A percentile compares a stretch with the other conserved stretches of the same genome.
Evolutionary conservation across 2,329 filamentous ascomycete species (phyloP).

Genomic region (Achaetomium macrosporum): DNA sequence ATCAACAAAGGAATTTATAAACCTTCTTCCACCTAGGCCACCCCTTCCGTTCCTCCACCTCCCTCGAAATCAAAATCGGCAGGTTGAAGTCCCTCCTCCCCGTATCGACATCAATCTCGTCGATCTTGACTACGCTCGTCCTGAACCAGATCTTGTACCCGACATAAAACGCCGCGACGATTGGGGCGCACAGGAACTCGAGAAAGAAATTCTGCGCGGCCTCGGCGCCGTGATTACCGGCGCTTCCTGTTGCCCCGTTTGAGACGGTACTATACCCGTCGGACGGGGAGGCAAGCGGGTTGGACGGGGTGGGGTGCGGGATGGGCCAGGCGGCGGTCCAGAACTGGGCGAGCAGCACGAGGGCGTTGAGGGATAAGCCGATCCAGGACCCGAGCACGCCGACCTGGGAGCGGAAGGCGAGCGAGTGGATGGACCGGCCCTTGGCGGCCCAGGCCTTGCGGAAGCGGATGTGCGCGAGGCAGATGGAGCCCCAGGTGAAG

Average conservation of each 20-base stretch:
- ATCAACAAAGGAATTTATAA: constrained; percentile 67
- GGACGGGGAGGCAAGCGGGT: background rate
- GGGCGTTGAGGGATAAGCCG: constrained; percentile 66
- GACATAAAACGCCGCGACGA: constrained; percentile 62
- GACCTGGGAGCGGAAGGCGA: constrained; percentile 75
- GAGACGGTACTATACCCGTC: too few species aligned
- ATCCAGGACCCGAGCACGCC: constrained; percentile 76
- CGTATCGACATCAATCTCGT: constrained; percentile 81
- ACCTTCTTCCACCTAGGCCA: constrained; percentile 74
- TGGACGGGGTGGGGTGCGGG: constrained; percentile 26
- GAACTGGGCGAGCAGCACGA: constrained; percentile 78
- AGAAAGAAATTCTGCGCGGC: constrained; percentile 66
- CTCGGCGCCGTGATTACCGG: constrained; percentile 34
- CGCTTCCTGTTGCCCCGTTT: constrained; percentile 31
- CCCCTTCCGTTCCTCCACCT: constrained; percentile 62
- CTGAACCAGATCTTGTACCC: constrained; percentile 69
- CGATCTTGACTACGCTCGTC: constrained; percentile 59
- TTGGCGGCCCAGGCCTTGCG: constrained; percentile 67
- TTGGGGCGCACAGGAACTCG: constrained; percentile 63
- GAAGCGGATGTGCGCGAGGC: constrained; percentile 88
- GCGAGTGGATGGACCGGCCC: constrained; percentile 65
- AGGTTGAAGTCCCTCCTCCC: constrained; percentile 82
- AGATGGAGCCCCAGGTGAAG: constrained; percentile 81
- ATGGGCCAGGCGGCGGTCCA: constrained; percentile 81
- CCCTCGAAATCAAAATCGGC: constrained; percentile 69